Evolutionary conservation across 164 flowering plant species (phyloP).

Genomic region (Magnolia sinica): DNA sequence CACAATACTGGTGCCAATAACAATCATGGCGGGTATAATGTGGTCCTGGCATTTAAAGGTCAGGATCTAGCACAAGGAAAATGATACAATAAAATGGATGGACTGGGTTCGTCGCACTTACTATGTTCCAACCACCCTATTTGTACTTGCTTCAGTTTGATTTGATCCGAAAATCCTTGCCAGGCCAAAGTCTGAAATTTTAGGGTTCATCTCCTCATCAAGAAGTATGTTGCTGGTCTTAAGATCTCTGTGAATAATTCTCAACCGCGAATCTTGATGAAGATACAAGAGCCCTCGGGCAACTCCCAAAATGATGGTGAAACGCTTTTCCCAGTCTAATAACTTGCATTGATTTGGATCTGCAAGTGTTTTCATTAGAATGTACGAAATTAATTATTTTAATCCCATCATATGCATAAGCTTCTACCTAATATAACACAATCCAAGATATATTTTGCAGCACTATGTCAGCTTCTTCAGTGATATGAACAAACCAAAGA

Average conservation of each 20-base stretch:
- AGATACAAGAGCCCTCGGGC: conserved; percentile 55
- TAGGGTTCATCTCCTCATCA: conserved; percentile 42
- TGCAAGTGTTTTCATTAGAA: not conserved
- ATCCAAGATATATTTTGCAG: no score
- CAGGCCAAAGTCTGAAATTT: conserved; percentile 68
- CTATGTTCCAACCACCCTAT: conserved; percentile 34
- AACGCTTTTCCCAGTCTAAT: conserved; percentile 34
- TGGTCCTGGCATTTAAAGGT: not conserved
- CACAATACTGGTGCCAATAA: not conserved
- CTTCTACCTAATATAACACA: not conserved
- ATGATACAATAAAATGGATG: not conserved
- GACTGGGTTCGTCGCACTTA: conserved; percentile 16
- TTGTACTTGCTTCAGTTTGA: conserved; percentile 22
- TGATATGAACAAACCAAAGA: conserved; percentile 2
- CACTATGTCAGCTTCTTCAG: not conserved
- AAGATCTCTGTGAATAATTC: conserved; percentile 54
- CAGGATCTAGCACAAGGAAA: not conserved
- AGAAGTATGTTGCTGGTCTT: conserved; percentile 52
- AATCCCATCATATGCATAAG: not conserved
- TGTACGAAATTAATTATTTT: not conserved
- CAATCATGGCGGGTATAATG: not conserved
- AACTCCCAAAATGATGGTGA: conserved; percentile 32
- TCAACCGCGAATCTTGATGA: conserved; percentile 53
- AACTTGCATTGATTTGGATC: conserved; percentile 15
- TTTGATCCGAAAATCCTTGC: conserved; percentile 37